phyloP scores from a whole-genome alignment of 169 alveolate genomes.

The Plasmodium inui region DNA sequence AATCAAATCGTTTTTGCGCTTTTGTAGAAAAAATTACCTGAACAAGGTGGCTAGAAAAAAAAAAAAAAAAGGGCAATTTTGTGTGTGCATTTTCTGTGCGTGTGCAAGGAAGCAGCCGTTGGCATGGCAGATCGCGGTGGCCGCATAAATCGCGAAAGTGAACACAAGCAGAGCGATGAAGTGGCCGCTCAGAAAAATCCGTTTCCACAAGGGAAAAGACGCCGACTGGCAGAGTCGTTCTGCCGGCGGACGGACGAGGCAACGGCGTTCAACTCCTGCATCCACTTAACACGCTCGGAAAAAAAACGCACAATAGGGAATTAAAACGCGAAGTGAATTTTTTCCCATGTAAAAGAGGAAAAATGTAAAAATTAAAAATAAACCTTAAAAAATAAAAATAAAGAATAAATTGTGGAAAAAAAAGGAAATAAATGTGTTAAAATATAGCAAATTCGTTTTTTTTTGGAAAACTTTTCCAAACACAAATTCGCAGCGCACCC shows the following conservation, averaged over 20 bases:
- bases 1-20: background rate
- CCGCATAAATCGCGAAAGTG: background rate
- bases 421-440: constrained; percentile 10
- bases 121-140: background rate
- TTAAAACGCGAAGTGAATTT: background rate
- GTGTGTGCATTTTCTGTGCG: constrained; percentile 34
- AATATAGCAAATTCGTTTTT: background rate
- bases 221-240: constrained; percentile 34
- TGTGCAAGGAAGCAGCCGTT: background rate
- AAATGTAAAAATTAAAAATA: background rate
- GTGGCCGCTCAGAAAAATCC: background rate
- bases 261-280: background rate
- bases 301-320: background rate
- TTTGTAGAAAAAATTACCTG: background rate
- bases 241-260: background rate
- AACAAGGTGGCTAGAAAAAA: constrained; percentile 7
- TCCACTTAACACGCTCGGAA: background rate
- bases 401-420: constrained; percentile 2
- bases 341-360: background rate
- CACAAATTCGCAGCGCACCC: background rate
- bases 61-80: constrained; percentile 9
- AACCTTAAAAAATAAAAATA: constrained; percentile 6
- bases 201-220: constrained; percentile 6
- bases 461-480: constrained; percentile 4
- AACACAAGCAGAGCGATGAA: background rate